These are phyloP conservation scores for Russula lepida DNA, from an alignment of 768 basidiomycete genomes.

Conservation along the genomic window DNA sequence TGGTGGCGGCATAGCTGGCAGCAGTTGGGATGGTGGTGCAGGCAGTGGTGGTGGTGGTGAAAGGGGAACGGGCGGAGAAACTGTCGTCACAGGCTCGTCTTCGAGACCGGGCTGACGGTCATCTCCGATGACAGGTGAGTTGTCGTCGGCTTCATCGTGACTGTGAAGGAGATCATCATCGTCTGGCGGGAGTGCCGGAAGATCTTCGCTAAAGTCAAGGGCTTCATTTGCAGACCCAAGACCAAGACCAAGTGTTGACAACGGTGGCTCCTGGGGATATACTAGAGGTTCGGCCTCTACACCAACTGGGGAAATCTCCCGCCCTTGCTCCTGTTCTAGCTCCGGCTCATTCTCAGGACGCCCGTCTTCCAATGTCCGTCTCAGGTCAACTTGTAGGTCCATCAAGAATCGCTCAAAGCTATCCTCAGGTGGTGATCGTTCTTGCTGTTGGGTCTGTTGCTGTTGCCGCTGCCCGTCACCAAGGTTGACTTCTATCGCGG, in stretches of 20 bases:
- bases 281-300: background rate
- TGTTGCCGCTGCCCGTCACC: conserved; percentile 5
- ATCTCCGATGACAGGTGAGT: background rate
- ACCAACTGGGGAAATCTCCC: background rate
- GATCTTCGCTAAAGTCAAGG: background rate
- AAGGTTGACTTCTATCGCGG: background rate
- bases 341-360: background rate
- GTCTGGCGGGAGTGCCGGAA: conserved; percentile 9
- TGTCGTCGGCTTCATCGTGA: background rate
- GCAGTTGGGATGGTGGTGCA: background rate
- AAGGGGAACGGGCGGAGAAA: background rate
- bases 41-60: background rate
- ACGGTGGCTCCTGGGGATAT: conserved; percentile 7
- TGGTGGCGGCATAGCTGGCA: background rate
- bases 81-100: background rate
- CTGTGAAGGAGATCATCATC: conserved; percentile 1
- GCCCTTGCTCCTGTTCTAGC: background rate
- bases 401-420: conserved; percentile 77
- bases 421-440: conserved; percentile 41
- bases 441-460: background rate
- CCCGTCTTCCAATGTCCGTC: conserved; percentile 43
- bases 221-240: background rate
- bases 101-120: background rate
- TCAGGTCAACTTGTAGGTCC: conserved; percentile 67
- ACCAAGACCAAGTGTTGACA: background rate